Evolutionary conservation across 176 grass and related monocot genomes (phyloP).

Genomic region (Avena eriantha): DNA sequence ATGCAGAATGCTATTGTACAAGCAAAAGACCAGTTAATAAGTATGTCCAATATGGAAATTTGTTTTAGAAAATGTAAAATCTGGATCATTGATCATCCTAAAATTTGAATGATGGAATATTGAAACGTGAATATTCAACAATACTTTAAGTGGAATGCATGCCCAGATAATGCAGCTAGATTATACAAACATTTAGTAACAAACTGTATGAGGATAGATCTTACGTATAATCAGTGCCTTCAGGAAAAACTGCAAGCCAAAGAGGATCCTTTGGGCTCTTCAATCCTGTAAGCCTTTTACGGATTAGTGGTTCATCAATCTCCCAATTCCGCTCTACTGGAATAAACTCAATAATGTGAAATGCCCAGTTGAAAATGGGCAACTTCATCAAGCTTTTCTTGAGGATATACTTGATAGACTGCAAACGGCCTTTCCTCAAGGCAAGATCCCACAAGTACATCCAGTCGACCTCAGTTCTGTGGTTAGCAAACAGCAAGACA

Average conservation of each 20-base stretch:
- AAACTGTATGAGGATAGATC: slow-evolving; percentile 29
- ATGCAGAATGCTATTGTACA: slow-evolving; percentile 10
- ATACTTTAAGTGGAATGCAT: neutral
- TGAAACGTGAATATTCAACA: slow-evolving; percentile 4
- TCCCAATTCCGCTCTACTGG: slow-evolving; percentile 94
- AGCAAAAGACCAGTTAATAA: slow-evolving; percentile 11
- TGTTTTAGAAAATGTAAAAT: neutral
- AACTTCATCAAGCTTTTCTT: slow-evolving; percentile 99
- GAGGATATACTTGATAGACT: slow-evolving; percentile 92
- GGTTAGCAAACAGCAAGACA: slow-evolving; percentile 88
- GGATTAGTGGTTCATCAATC: slow-evolving; percentile 82
- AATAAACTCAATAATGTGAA: slow-evolving; percentile 91
- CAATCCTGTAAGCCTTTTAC: slow-evolving; percentile 57
- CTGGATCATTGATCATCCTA: neutral
- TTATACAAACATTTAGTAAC: neutral
- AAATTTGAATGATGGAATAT: neutral
- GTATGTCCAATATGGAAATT: neutral
- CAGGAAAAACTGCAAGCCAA: slow-evolving; percentile 91
- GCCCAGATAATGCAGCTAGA: neutral
- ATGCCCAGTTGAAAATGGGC: slow-evolving; percentile 89
- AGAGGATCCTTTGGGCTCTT: slow-evolving; percentile 63
- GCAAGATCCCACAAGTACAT: slow-evolving; percentile 99
- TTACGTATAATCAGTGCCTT: slow-evolving; percentile 96
- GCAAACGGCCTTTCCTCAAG: slow-evolving; percentile 77
- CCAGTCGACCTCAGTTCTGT: slow-evolving; percentile 97